Evolutionary conservation across 1,284 basidiomycete species (phyloP).

Genomic region (Lentinula novae-zelandiae): DNA sequence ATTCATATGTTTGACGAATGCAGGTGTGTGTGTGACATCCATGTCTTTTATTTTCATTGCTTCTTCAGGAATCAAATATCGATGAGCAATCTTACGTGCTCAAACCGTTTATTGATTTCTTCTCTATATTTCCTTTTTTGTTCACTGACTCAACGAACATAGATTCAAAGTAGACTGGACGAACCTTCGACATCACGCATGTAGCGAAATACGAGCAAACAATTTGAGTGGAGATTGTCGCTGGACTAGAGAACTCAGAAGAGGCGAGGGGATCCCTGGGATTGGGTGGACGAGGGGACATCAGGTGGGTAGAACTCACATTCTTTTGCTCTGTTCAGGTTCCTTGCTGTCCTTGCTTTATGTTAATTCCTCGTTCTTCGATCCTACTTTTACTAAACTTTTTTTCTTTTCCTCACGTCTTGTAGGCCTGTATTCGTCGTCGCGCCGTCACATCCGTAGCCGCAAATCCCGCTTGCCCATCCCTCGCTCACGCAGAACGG

Average conservation of each 20-base stretch:
- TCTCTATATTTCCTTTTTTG: conserved; percentile 35
- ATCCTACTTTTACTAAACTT: not conserved
- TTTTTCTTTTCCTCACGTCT: not conserved
- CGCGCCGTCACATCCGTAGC: conserved; percentile 82
- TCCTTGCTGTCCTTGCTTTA: not conserved
- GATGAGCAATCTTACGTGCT: no score
- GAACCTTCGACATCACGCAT: conserved; percentile 91
- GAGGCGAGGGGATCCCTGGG: conserved; percentile 44
- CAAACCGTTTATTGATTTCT: not conserved
- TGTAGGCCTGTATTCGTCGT: conserved; percentile 83
- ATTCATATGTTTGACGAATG: conserved; percentile 97
- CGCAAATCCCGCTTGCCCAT: conserved; percentile 79
- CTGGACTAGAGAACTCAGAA: conserved; percentile 76
- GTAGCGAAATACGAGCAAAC: conserved; percentile 95
- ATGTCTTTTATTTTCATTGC: no score
- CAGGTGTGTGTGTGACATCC: conserved; percentile 28
- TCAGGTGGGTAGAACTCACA: conserved; percentile 54
- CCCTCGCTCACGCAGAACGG: conserved; percentile 73
- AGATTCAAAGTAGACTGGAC: conserved; percentile 92
- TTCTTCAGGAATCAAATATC: no score
- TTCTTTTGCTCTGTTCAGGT: not conserved
- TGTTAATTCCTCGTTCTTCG: not conserved
- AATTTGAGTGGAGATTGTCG: conserved; percentile 92
- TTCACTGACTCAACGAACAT: conserved; percentile 96
- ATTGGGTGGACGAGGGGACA: conserved; percentile 88